Base-by-base conservation (phyloP, 768 basidiomycete species). In the Trametes coccinea region DNA sequence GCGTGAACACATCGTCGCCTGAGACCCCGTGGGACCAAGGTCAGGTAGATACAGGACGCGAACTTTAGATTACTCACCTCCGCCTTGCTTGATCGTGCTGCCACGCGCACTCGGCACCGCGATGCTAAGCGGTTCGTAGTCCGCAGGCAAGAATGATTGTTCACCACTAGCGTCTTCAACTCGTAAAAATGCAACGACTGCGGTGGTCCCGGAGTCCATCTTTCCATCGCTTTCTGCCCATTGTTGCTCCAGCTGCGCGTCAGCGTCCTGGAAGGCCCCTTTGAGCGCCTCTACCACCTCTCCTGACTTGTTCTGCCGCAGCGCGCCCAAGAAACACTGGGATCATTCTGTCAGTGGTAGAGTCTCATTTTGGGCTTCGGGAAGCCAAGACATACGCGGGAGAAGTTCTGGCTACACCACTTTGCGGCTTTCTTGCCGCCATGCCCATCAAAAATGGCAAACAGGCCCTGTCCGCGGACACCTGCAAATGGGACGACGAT, bases 351-450 rank as follows among this genome's bases (percentile, higher is more conserved):
- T 29, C 13, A 43, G 41, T 43, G 41, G 14, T 22, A 1, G 4
- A 43, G 41, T 16, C 2, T 3, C 9, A 30, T 29, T 52, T 13
- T 50, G 52, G 29, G 27, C 1, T 13, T 31, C 16, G 48, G 33
- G 44, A 17, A 31, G 7, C 27, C 50, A 44, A 27, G 44, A 13
- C 29, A 33, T 70, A 89, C 95, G 80, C 94, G 87, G 70, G 98
- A 93, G 76, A 98, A 99, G 73, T 98, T 87, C 67, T 83, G 80
- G 37, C 96, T 97, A 75, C 97, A 98, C 95, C 96, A 98, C 74
- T 98, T 95, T 27, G 97, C 97, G 30, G 96, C 95, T 70, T 98
- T 92, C 73, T 96, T 98, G 13, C 97, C 97, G 0, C 97, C 97
- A 72, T 99, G 97, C 3, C 97, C 97, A 68, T 99, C 97, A 69